These are phyloP conservation scores for Kingdonia uniflora DNA, from an alignment of 164 flowering plant genomes.

Conservation along the genomic window DNA sequence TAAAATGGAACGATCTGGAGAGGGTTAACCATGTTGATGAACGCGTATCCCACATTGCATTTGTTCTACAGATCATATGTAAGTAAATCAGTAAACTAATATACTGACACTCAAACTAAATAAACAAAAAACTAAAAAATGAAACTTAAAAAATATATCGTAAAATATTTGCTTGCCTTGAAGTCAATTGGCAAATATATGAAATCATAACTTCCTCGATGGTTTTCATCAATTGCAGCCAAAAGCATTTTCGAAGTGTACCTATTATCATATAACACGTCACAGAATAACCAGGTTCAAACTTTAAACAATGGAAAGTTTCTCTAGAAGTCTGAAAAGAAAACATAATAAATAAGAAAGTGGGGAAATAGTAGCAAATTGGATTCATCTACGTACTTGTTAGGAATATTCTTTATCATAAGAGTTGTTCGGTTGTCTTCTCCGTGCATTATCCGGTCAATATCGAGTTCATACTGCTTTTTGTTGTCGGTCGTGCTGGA, in stretches of 20 bases:
- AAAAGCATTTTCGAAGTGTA: slow-evolving; percentile 85
- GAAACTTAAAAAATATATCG: too few relatives aligned
- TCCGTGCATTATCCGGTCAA: slow-evolving; percentile 60
- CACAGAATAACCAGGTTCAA: too few relatives aligned
- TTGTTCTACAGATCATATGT: slow-evolving; percentile 43
- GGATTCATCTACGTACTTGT: slow-evolving; percentile 44
- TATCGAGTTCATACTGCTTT: slow-evolving; percentile 74
- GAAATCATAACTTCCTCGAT: slow-evolving; percentile 74
- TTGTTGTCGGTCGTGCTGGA: slow-evolving; percentile 50
- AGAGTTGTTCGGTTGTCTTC: slow-evolving; percentile 70
- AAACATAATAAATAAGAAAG: neutral
- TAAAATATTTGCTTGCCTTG: slow-evolving; percentile 36
- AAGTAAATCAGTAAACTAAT: neutral
- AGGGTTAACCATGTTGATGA: slow-evolving; percentile 76
- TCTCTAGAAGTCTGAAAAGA: neutral
- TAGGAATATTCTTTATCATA: slow-evolving; percentile 88
- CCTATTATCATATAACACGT: slow-evolving; percentile 23
- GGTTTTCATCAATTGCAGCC: slow-evolving; percentile 70
- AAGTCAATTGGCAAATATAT: slow-evolving; percentile 84
- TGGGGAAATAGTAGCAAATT: neutral
- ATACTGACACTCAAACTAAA: too few relatives aligned
- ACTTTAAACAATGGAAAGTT: neutral
- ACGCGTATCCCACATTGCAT: slow-evolving; percentile 92
- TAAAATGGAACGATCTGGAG: slow-evolving; percentile 52
- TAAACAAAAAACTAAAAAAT: too few relatives aligned